Conservation (phyloP, 1,284 basidiomycete genomes). For the Ganoderma leucocontextum region DNA sequence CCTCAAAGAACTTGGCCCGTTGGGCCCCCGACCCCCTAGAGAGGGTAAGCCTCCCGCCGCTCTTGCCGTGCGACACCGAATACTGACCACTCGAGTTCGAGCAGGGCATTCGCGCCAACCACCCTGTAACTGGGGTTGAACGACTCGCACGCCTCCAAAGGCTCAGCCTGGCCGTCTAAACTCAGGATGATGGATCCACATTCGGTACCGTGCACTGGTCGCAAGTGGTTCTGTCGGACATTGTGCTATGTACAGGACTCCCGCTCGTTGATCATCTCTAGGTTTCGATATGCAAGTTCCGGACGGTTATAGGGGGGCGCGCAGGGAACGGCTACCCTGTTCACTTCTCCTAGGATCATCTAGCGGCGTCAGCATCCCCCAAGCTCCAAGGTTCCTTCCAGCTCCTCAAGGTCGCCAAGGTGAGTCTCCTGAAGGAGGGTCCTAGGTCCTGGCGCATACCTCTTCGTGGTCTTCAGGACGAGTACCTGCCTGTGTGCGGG, state of each 20-base stretch:
- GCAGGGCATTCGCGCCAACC: neutral
- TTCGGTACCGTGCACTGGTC: neutral
- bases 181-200: neutral
- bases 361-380: neutral
- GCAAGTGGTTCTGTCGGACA: neutral
- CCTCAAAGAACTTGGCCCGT: neutral
- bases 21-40: neutral
- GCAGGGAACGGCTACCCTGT: neutral
- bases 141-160: neutral
- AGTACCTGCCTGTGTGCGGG: neutral
- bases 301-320: no score
- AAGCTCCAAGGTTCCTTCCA: neutral
- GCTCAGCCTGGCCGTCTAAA: neutral
- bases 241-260: neutral
- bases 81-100: neutral
- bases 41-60: neutral
- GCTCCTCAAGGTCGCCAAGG: neutral
- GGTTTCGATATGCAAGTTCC: neutral
- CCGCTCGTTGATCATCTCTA: neutral
- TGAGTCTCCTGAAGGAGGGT: neutral
- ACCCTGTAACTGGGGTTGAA: neutral
- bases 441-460: neutral
- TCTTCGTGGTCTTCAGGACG: conserved; percentile 6
- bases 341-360: neutral
- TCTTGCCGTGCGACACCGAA: neutral